Conservation (phyloP, 2,329 filamentous ascomycete genomes). For the Aspergillus sp. region DNA sequence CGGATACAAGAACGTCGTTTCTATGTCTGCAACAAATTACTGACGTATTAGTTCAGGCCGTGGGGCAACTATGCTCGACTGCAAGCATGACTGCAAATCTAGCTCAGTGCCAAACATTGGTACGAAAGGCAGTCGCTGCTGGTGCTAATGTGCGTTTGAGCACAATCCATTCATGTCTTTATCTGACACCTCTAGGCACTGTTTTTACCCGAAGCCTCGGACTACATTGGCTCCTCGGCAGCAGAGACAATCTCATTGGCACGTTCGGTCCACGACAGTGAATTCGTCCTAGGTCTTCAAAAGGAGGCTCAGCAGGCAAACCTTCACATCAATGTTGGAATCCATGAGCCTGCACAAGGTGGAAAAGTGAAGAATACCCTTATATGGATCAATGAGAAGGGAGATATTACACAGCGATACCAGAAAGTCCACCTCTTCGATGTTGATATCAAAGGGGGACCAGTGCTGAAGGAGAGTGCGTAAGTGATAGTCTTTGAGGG, state of each 20-base stretch:
- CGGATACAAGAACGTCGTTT: not conserved
- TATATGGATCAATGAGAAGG: constrained; percentile 59
- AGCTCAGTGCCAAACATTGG: constrained; percentile 64
- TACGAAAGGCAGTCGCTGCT: constrained; percentile 64
- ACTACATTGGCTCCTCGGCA: constrained; percentile 71
- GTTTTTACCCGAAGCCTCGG: constrained; percentile 86
- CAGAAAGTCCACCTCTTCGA: constrained; percentile 93
- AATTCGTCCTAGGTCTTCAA: constrained; percentile 71
- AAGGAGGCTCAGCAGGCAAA: constrained; percentile 56
- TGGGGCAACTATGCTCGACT: constrained; percentile 86
- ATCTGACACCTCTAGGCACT: constrained; percentile 50
- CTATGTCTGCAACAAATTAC: not conserved
- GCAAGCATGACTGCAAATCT: constrained; percentile 72
- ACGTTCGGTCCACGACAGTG: constrained; percentile 56
- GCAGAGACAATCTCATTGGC: constrained; percentile 65
- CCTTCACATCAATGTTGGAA: constrained; percentile 75
- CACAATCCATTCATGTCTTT: not conserved
- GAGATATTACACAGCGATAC: constrained; percentile 59
- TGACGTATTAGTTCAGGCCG: constrained; percentile 51
- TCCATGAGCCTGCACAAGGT: constrained; percentile 64
- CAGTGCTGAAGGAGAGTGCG: constrained; percentile 56
- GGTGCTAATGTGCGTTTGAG: constrained; percentile 62
- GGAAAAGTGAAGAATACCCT: constrained; percentile 56
- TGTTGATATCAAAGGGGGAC: constrained; percentile 52
- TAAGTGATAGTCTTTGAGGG: constrained; percentile 15